Evolutionary conservation across 768 basidiomycete genomes (phyloP), one percentile per base, ranked within the genome.

Genomic region (Trametes elegans): DNA sequence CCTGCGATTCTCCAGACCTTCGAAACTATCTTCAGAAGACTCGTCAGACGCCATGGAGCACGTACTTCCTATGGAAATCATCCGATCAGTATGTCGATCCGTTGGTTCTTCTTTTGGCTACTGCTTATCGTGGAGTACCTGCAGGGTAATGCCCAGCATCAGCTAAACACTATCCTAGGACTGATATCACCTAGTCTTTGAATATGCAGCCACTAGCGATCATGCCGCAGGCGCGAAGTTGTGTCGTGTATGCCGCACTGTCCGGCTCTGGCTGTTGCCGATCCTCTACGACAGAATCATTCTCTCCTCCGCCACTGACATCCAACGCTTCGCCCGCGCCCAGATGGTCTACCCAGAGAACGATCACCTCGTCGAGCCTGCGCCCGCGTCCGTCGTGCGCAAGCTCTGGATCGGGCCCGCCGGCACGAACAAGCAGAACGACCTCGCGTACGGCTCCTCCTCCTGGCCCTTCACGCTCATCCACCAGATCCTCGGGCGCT

Each of bases 401-500:
- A 42, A 7, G 35, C 10, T 36, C 10, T 36, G n/a, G 45, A 23
- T 46, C 19, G 45, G 45, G 9, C 45, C 45, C 2, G 23, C 29
- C 6, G 34, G 52, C 34, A 53, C 32, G 26, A 27, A 21, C 34
- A 26, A 36, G 32, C 42, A 53, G 51, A 34, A 36, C 42, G 51
- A 67, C 61, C 49, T 50, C 73, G 29, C 48, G 19, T 72, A 73
- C 53, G 61, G 57, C 5, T 68, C 70, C 13, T 31, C 29, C 31
- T 32, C 45, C 16, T 46, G 45, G 45, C 45, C 45, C 19, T 11
- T 46, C 29, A 29, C 42, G 16, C 32, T 19, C 34, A 26, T 74
- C n/a, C 65, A 63, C 53, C 69, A 67, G 23, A 66, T 74, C 39
- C 60, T 76, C 36, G 60, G 59, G 43, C 45, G 62, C 13, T 69